Conservation (phyloP, 257 asterid species). For the Dorcoceras hygrometricum region DNA sequence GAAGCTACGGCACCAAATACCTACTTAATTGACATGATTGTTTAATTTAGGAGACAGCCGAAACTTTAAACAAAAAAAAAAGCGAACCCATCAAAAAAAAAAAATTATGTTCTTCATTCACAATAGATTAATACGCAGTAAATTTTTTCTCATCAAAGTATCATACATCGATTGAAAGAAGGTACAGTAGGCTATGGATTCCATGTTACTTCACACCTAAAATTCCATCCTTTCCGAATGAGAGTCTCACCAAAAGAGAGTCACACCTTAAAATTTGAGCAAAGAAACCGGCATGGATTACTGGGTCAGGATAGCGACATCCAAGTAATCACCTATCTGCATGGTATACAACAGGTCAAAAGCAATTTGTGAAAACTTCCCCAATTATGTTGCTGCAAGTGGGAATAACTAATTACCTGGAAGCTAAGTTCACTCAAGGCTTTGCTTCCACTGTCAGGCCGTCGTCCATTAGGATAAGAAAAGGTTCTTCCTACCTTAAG, state of each 20-base stretch:
- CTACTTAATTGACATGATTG: too few relatives aligned
- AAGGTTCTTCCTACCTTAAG: conserved; percentile 73
- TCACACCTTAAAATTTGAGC: background rate
- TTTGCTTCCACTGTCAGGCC: conserved; percentile 76
- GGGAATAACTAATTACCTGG: conserved; percentile 48
- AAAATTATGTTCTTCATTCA: too few relatives aligned
- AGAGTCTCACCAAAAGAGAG: background rate
- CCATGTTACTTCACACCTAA: background rate
- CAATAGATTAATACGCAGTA: too few relatives aligned
- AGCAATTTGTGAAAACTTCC: background rate
- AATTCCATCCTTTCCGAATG: background rate
- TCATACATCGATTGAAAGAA: conserved; percentile 1
- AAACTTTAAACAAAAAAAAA: too few relatives aligned
- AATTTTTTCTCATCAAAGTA: background rate
- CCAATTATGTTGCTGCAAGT: background rate
- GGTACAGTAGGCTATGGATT: background rate
- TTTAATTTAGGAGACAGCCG: too few relatives aligned
- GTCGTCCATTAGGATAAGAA: conserved; percentile 71
- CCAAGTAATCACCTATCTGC: conserved; percentile 96
- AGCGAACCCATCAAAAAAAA: too few relatives aligned
- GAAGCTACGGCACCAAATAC: too few relatives aligned
- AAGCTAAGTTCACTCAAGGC: conserved; percentile 77
- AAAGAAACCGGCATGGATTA: conserved; percentile 15
- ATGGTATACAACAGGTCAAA: conserved; percentile 22
- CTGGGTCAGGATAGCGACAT: conserved; percentile 70